Base-by-base conservation (phyloP, 2,329 filamentous ascomycete species). In the Knufia fluminis region DNA sequence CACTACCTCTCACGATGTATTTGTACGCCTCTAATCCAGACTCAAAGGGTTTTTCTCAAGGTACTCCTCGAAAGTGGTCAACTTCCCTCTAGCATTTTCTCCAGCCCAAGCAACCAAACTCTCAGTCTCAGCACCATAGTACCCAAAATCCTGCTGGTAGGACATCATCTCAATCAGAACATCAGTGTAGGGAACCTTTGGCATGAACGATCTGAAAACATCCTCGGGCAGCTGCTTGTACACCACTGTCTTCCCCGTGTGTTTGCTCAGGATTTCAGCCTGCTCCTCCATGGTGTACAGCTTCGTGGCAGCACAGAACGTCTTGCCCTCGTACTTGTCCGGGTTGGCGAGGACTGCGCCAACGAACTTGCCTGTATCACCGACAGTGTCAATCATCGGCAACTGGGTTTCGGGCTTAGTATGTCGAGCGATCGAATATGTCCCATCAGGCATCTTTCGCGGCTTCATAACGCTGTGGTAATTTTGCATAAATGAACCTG, bases 401-500 rank as follows among this genome's bases (percentile, higher is more conserved):
- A 69, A 31, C 16, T 56, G 51, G 1, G 58, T 52, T 7, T 60
- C 52, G 3, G 59, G 53, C 1, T 51, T 47, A 14, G 58, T 40
- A 19, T 58, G 45, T 24, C 50, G 50, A 4, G 52, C 32, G 16
- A 67, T 52, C 3, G 52, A 54, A 44, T 61, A 68, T 0, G 47
- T 60, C 14, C 61, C 64, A 50, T 64, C 59, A 2, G 54, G 54
- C n/a, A 46, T 54, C 28, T 50, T 48, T 12, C 51, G 42, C 8
- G 63, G 62, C 1, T 50, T 47, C 52, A 64, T 55, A 1, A 53
- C 46, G 1, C 19, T 19, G 24, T 48, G 41, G 14, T 73, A 62
- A 59, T 78, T 79, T 56, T 71, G 61, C 75, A 79, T 79, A 57
- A 78, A 82, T 45, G 67, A 67, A 0, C 68, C 77, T 0, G 76